Evolutionary conservation across 495 filamentous ascomycete species (phyloP).

Genomic region (Hypoxylon cercidicola): DNA sequence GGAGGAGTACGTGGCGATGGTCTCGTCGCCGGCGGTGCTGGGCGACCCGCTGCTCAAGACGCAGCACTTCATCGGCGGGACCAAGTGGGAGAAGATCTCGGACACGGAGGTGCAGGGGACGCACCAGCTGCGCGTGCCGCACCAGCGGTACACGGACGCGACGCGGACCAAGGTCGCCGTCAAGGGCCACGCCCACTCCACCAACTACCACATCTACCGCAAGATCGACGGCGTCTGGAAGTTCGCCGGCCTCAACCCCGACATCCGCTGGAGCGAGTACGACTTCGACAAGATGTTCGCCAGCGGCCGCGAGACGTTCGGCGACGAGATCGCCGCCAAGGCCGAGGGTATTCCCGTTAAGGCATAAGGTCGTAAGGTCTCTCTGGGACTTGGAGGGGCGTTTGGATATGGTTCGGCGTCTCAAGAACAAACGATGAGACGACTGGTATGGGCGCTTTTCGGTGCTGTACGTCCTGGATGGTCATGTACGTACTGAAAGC

Average conservation of each 20-base stretch:
- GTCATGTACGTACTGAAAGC: too few species aligned
- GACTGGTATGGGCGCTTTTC: too few species aligned
- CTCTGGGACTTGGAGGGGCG: background rate
- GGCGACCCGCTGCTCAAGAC: constrained; percentile 77
- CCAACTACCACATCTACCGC: constrained; percentile 76
- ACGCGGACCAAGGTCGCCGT: constrained; percentile 60
- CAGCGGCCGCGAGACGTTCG: constrained; percentile 56
- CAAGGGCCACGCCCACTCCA: constrained; percentile 76
- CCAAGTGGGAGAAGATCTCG: constrained; percentile 74
- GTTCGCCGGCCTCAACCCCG: constrained; percentile 77
- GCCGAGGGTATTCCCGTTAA: constrained; percentile 38
- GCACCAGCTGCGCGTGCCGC: constrained; percentile 82
- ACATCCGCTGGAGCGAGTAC: constrained; percentile 78
- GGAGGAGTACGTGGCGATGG: constrained; percentile 76
- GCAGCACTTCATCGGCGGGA: constrained; percentile 80
- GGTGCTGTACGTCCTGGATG: too few species aligned
- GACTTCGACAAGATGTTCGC: constrained; percentile 67
- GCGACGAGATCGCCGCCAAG: constrained; percentile 36
- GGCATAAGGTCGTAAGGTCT: constrained; percentile 16
- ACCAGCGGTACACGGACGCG: constrained; percentile 69
- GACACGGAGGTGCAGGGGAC: constrained; percentile 75
- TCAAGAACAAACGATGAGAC: too few species aligned
- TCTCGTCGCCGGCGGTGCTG: constrained; percentile 71
- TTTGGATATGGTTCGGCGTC: too few species aligned
- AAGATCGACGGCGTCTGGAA: constrained; percentile 85